These are phyloP conservation scores for Sanghuangporus weigelae DNA, from an alignment of 1,284 basidiomycete species.

Conservation along the genomic window DNA sequence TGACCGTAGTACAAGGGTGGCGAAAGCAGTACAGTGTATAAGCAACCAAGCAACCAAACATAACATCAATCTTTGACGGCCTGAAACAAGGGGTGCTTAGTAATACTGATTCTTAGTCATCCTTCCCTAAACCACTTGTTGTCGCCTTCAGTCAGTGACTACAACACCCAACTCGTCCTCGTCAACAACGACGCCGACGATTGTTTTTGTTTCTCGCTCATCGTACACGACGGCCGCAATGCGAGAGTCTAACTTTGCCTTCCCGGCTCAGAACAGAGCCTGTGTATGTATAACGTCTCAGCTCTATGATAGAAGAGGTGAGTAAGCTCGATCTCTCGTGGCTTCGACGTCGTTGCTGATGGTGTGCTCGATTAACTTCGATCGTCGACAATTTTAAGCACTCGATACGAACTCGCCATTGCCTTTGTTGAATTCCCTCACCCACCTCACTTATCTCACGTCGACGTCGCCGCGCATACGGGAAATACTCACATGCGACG, in stretches of 20 bases:
- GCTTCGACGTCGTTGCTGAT: slow-evolving; percentile 10
- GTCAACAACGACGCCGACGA: background rate
- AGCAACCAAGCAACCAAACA: background rate
- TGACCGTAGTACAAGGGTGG: background rate
- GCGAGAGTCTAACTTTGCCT: slow-evolving; percentile 97
- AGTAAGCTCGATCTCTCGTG: slow-evolving; percentile 26
- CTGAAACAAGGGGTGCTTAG: background rate
- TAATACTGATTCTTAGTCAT: background rate
- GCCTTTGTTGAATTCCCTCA: slow-evolving; percentile 94
- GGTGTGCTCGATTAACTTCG: slow-evolving; percentile 7
- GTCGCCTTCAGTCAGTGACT: background rate
- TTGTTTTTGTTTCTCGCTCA: background rate
- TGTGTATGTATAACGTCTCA: slow-evolving; percentile 93
- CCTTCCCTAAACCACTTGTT: slow-evolving; percentile 6
- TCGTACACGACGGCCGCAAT: slow-evolving; percentile 39
- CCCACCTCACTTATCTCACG: slow-evolving; percentile 94
- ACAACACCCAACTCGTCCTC: background rate
- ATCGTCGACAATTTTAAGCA: slow-evolving; percentile 46
- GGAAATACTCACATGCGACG: slow-evolving; percentile 97
- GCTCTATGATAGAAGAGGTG: slow-evolving; percentile 94
- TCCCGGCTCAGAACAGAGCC: slow-evolving; percentile 92
- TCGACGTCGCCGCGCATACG: slow-evolving; percentile 96
- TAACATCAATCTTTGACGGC: background rate
- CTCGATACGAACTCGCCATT: slow-evolving; percentile 90
- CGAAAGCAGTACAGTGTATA: background rate